Conservation (phyloP, 176 grass and related monocot species). For the Luzula sylvatica region DNA sequence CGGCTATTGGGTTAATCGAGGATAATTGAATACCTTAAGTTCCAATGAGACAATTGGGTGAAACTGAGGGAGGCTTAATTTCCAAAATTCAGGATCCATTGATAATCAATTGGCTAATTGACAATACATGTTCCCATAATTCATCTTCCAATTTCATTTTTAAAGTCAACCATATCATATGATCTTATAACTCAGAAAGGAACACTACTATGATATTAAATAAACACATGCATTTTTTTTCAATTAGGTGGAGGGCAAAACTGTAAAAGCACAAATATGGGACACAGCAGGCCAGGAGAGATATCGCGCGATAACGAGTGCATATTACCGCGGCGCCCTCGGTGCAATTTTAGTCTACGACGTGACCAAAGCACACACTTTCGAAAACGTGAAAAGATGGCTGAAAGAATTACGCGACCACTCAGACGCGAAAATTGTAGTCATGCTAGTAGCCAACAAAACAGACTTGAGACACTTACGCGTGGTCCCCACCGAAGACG, state of each 20-base stretch:
- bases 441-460: slow-evolving; percentile 81
- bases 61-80: background rate
- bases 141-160: background rate
- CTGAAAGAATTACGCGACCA: slow-evolving; percentile 67
- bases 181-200: background rate
- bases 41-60: too few species aligned
- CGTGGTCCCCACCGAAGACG: slow-evolving; percentile 35
- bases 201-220: background rate
- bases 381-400: slow-evolving; percentile 56
- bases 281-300: slow-evolving; percentile 68
- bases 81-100: background rate
- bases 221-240: background rate
- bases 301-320: slow-evolving; percentile 68
- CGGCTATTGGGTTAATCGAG: too few species aligned
- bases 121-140: too few species aligned
- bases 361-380: slow-evolving; percentile 51
- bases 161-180: background rate
- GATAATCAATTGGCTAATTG: background rate
- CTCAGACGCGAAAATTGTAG: slow-evolving; percentile 42
- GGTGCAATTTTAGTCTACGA: slow-evolving; percentile 72
- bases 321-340: slow-evolving; percentile 67
- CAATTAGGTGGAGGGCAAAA: slow-evolving; percentile 57
- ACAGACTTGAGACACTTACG: slow-evolving; percentile 53
- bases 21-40: too few species aligned
- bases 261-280: slow-evolving; percentile 61